These are phyloP conservation scores for Amauroascus niger DNA, from an alignment of 2,329 filamentous ascomycete genomes.

Conservation along the genomic window DNA sequence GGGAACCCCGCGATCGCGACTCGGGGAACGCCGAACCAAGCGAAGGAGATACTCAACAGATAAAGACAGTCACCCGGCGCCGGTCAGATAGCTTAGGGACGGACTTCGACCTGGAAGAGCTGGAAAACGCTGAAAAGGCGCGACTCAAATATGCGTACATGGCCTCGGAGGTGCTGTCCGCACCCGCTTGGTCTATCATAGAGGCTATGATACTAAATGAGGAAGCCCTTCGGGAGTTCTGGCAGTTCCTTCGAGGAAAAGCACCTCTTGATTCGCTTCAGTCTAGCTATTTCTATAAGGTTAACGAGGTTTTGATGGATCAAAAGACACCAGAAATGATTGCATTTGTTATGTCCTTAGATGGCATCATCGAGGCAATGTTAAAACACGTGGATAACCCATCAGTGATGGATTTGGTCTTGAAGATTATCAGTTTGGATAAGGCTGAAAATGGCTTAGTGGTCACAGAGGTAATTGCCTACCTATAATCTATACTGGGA, in stretches of 20 bases:
- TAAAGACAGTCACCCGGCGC: constrained; percentile 32
- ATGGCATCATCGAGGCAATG: constrained; percentile 72
- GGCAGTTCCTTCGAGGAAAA: constrained; percentile 77
- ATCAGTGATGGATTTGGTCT: constrained; percentile 92
- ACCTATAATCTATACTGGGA: too few relatives aligned
- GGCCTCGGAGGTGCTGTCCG: constrained; percentile 84
- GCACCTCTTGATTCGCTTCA: constrained; percentile 83
- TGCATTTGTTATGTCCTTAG: constrained; percentile 71
- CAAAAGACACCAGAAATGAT: constrained; percentile 98
- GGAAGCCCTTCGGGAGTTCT: constrained; percentile 69
- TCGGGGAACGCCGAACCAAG: constrained; percentile 27
- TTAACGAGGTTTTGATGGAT: constrained; percentile 94
- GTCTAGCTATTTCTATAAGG: constrained; percentile 96
- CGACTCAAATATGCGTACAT: constrained; percentile 90
- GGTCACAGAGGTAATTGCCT: constrained; percentile 68
- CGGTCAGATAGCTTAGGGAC: constrained; percentile 33
- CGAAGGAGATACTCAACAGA: constrained; percentile 34
- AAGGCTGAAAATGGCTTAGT: constrained; percentile 84
- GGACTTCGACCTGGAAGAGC: constrained; percentile 32
- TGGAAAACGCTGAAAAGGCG: constrained; percentile 77
- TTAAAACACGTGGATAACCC: constrained; percentile 91
- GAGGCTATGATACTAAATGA: constrained; percentile 84
- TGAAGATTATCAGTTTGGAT: constrained; percentile 95
- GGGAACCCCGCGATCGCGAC: constrained; percentile 19
- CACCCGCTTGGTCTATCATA: constrained; percentile 93